phyloP scores from a whole-genome alignment of 805 yeast genomes.

The Yarrowia sp. region DNA sequence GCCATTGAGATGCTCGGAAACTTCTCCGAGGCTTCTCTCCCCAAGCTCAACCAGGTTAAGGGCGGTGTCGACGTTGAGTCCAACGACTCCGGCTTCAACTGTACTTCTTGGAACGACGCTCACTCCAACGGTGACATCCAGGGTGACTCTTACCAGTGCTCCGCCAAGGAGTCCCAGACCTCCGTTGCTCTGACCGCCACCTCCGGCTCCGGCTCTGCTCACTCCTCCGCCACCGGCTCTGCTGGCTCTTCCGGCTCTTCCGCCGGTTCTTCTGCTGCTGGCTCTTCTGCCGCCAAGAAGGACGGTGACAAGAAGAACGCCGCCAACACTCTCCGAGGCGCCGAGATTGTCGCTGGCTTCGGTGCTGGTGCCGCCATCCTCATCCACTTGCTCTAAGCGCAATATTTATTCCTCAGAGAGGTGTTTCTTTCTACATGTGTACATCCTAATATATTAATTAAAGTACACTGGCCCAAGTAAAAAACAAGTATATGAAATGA shows the following conservation, averaged over 20 bases:
- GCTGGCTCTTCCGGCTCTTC: constrained; percentile 20
- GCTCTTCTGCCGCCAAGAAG: not conserved
- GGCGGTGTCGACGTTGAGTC: constrained; percentile 91
- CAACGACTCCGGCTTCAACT: constrained; percentile 67
- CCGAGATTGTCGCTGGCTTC: constrained; percentile 25
- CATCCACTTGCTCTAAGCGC: constrained; percentile 27
- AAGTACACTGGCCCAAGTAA: not conserved
- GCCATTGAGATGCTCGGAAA: constrained; percentile 79
- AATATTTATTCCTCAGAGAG: constrained; percentile 26
- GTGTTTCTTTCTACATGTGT: constrained; percentile 27
- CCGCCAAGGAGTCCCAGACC: constrained; percentile 35
- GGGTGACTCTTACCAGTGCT: constrained; percentile 73
- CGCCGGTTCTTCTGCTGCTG: not conserved
- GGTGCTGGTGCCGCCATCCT: constrained; percentile 28
- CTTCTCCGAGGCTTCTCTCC: constrained; percentile 76
- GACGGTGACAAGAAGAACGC: constrained; percentile 5
- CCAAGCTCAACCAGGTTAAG: constrained; percentile 68
- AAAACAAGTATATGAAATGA: not conserved
- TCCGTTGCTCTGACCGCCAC: constrained; percentile 23
- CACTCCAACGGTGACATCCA: constrained; percentile 78
- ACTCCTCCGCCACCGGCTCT: constrained; percentile 4
- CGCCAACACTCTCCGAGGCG: constrained; percentile 15
- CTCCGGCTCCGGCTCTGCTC: not conserved
- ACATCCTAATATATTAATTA: constrained; percentile 27
- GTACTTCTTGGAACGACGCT: constrained; percentile 69